phyloP scores from a whole-genome alignment of 148 eudicot genomes.

The Polygonum aviculare region DNA sequence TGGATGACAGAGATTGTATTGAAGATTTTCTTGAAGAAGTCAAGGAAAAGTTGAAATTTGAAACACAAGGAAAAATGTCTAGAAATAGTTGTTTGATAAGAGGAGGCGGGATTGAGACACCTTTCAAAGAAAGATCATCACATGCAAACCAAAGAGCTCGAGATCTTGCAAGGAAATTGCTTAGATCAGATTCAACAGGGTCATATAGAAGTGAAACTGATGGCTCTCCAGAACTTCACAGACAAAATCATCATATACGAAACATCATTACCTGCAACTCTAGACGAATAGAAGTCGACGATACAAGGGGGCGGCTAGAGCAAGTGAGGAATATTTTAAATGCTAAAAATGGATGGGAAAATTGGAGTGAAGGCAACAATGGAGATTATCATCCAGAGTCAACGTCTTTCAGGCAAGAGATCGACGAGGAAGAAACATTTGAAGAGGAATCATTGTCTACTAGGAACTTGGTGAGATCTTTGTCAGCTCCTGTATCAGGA shows the following conservation, averaged over 20 bases:
- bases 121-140: slow-evolving; percentile 55
- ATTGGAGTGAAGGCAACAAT: slow-evolving; percentile 31
- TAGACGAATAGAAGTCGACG: slow-evolving; percentile 24
- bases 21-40: slow-evolving; percentile 97
- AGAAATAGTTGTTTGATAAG: slow-evolving; percentile 40
- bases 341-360: slow-evolving; percentile 23
- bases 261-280: slow-evolving; percentile 21
- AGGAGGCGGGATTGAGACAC: slow-evolving; percentile 87
- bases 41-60: slow-evolving; percentile 61
- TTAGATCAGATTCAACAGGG: slow-evolving; percentile 75
- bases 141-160: slow-evolving; percentile 50
- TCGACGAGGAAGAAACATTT: slow-evolving; percentile 18
- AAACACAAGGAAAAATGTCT: slow-evolving; percentile 50
- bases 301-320: slow-evolving; percentile 31
- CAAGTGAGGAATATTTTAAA: slow-evolving; percentile 32
- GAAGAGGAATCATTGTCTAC: slow-evolving; percentile 47
- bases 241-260: slow-evolving; percentile 28
- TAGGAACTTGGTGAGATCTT: slow-evolving; percentile 68
- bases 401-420: slow-evolving; percentile 45
- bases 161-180: slow-evolving; percentile 43
- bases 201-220: slow-evolving; percentile 57
- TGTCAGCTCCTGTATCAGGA: slow-evolving; percentile 90
- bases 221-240: slow-evolving; percentile 54
- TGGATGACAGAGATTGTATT: slow-evolving; percentile 66
- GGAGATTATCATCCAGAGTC: slow-evolving; percentile 27